Conservation (phyloP, 23 red algal species). For the Chondrus crispus region DNA sequence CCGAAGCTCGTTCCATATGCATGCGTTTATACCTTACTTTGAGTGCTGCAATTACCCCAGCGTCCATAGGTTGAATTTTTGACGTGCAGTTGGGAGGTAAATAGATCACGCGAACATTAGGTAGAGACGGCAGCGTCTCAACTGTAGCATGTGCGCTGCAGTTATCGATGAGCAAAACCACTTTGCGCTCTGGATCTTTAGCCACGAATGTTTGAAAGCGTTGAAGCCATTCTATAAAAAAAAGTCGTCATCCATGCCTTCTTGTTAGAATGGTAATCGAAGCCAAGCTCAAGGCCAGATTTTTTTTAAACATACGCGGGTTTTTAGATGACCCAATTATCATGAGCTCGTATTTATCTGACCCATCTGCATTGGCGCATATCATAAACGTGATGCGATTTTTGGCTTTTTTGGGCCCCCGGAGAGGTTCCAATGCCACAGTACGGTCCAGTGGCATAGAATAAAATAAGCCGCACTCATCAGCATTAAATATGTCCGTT, state of each 20-base stretch:
- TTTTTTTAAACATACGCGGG: background rate
- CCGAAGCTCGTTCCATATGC: background rate
- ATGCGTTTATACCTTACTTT: background rate
- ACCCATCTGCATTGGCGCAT: background rate
- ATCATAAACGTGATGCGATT: background rate
- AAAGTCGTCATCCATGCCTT: conserved; percentile 7
- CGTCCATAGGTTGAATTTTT: background rate
- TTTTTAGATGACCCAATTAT: background rate
- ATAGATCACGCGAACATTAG: background rate
- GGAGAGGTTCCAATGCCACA: background rate
- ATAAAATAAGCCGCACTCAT: conserved; percentile 16
- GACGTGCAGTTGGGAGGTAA: background rate
- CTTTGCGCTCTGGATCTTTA: background rate
- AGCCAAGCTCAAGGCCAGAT: background rate
- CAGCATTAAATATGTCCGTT: background rate
- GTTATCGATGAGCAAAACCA: background rate
- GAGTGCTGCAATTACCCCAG: background rate
- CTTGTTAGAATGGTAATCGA: background rate
- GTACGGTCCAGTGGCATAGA: background rate
- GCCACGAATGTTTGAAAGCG: background rate
- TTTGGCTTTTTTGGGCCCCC: background rate
- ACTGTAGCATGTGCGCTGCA: background rate
- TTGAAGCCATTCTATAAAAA: conserved; percentile 13
- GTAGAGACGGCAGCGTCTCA: background rate
- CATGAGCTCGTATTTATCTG: background rate